phyloP scores from a whole-genome alignment of 768 basidiomycete genomes.

The Tephrocybe sp. region DNA sequence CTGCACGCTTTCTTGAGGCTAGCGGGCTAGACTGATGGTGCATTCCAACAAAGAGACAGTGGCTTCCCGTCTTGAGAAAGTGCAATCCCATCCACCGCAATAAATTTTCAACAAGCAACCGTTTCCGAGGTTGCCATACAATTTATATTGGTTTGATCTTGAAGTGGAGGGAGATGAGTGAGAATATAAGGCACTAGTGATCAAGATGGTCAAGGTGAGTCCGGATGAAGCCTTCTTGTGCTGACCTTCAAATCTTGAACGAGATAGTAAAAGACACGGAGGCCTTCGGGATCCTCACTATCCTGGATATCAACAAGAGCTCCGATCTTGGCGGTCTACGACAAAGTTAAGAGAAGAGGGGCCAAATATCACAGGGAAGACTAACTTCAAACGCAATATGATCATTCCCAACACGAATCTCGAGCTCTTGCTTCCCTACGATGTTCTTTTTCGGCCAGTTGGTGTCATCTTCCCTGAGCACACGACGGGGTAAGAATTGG shows the following conservation, averaged over 20 bases:
- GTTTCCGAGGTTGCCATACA: not conserved
- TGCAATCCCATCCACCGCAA: no score
- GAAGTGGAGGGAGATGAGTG: constrained; percentile 98
- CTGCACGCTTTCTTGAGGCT: constrained; percentile 47
- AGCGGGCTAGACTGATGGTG: constrained; percentile 4
- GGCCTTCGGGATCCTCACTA: constrained; percentile 95
- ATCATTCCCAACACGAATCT: constrained; percentile 90
- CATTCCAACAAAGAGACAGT: not conserved
- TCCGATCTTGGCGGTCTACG: constrained; percentile 97
- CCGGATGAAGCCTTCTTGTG: constrained; percentile 1
- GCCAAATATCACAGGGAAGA: not conserved
- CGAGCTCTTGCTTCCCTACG: constrained; percentile 97
- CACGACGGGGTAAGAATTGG: not conserved
- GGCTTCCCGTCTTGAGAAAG: no score
- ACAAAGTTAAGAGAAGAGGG: not conserved
- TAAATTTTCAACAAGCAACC: no score
- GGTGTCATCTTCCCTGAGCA: constrained; percentile 89
- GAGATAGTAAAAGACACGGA: constrained; percentile 97
- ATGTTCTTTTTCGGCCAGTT: constrained; percentile 99
- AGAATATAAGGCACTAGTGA: constrained; percentile 92
- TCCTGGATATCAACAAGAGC: constrained; percentile 96
- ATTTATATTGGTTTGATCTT: constrained; percentile 97
- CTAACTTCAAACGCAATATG: constrained; percentile 96
- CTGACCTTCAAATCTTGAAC: constrained; percentile 95
- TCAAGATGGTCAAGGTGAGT: not conserved